Percentiles rank a stretch among this genome's conserved stretches.
Evolutionary conservation across 257 asterid genomes (phyloP).

Genomic region (Nicotiana benthamiana): DNA sequence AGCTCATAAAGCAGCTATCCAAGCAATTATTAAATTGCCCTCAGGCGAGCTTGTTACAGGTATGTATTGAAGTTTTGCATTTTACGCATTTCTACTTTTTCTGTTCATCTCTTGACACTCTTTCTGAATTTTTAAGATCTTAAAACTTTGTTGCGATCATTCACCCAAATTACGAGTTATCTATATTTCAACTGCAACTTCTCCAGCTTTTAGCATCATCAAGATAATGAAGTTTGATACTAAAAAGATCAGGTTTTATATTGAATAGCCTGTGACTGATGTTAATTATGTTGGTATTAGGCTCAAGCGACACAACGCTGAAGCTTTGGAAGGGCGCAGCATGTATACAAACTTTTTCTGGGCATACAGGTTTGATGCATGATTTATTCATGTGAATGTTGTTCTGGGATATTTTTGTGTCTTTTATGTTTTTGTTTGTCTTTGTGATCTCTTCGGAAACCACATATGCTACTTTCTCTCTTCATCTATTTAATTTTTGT

Average conservation of each 20-base stretch:
- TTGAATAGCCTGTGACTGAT: not conserved
- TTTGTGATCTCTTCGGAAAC: not conserved
- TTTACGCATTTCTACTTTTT: not conserved
- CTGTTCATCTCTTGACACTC: not conserved
- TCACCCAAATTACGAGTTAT: not conserved
- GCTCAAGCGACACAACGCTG: slow-evolving; percentile 87
- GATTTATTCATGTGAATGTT: not conserved
- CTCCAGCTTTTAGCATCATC: not conserved
- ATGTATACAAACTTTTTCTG: slow-evolving; percentile 62
- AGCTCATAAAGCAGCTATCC: slow-evolving; percentile 80
- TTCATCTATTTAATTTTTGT: not conserved
- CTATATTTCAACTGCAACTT: not conserved
- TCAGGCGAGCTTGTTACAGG: slow-evolving; percentile 95
- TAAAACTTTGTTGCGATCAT: not conserved
- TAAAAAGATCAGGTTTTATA: not conserved
- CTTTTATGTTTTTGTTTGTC: not conserved
- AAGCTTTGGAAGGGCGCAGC: slow-evolving; percentile 92
- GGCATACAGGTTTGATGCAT: slow-evolving; percentile 69
- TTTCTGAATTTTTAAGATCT: not conserved
- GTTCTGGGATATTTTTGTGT: not conserved
- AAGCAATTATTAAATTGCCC: slow-evolving; percentile 73
- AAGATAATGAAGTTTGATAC: not conserved
- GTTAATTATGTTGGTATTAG: slow-evolving; percentile 35
- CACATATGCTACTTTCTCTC: not conserved
- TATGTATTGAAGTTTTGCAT: slow-evolving; percentile 12